phyloP scores from a whole-genome alignment of 2,329 filamentous ascomycete genomes.

The Ceratocystis ficicola region DNA sequence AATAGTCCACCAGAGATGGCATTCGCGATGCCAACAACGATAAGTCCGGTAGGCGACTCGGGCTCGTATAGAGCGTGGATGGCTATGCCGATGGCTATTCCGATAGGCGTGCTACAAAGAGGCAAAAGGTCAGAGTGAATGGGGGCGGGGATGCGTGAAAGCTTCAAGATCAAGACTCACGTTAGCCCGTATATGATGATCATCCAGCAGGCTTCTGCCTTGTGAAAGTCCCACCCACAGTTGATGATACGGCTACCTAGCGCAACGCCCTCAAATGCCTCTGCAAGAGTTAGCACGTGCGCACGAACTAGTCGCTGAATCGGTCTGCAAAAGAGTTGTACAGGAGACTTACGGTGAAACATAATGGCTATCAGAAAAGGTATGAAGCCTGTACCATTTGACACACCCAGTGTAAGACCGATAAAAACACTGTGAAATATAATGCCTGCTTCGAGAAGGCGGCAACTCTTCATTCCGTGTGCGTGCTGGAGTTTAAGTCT shows the following conservation, averaged over 20 bases:
- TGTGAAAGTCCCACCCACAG: constrained; percentile 34
- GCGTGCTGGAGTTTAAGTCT: background rate
- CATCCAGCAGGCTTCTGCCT: constrained; percentile 44
- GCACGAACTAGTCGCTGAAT: constrained; percentile 18
- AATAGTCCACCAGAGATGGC: constrained; percentile 60
- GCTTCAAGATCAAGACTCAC: constrained; percentile 28
- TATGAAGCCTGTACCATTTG: constrained; percentile 61
- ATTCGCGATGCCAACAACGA: constrained; percentile 64
- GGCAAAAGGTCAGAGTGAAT: background rate
- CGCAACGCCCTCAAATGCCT: constrained; percentile 45
- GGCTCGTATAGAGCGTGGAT: constrained; percentile 61
- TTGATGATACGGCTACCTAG: constrained; percentile 52
- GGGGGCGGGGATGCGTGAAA: background rate
- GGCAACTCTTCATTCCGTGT: constrained; percentile 42
- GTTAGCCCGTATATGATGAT: constrained; percentile 46
- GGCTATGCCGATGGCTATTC: constrained; percentile 60
- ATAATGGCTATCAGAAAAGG: constrained; percentile 68
- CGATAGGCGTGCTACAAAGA: constrained; percentile 48
- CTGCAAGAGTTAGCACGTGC: constrained; percentile 24
- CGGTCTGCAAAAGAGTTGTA: background rate
- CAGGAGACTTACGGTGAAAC: constrained; percentile 46
- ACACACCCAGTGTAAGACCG: constrained; percentile 70
- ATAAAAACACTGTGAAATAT: constrained; percentile 72
- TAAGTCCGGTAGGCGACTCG: constrained; percentile 49
- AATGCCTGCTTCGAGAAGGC: constrained; percentile 60